Percentiles rank a stretch among this genome's conserved stretches.
These are phyloP conservation scores for Firmiana major DNA, from an alignment of 345 rosid species.

Conservation along the genomic window DNA sequence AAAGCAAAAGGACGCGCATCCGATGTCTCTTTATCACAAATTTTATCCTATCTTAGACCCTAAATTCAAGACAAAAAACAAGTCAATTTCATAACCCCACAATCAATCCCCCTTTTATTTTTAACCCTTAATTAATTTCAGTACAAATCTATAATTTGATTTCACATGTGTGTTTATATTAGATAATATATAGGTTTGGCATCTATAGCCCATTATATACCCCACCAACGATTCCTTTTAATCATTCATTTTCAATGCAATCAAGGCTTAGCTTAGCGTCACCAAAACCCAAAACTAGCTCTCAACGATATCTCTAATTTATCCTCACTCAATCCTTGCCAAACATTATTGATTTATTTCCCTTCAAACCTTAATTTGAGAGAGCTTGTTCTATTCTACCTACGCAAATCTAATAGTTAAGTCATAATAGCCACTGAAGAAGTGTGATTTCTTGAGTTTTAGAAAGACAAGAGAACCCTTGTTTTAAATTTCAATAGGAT, in stretches of 20 bases:
- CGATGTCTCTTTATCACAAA: slow-evolving; percentile 2
- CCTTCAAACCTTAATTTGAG: not conserved
- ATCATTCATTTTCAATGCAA: not conserved
- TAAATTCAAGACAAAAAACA: slow-evolving; percentile 12
- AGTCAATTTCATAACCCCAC: slow-evolving; percentile 25
- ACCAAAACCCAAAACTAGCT: not conserved
- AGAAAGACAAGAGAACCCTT: too few relatives aligned
- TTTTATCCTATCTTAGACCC: not conserved
- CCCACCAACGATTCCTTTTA: not conserved
- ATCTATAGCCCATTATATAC: not conserved
- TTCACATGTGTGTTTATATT: too few relatives aligned
- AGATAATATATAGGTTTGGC: not conserved
- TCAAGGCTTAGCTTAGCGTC: not conserved
- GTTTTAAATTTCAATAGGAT: too few relatives aligned
- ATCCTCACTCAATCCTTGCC: not conserved
- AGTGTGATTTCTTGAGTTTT: too few relatives aligned
- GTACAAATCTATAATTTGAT: not conserved
- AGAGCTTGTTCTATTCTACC: too few relatives aligned
- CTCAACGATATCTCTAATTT: not conserved
- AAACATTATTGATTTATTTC: not conserved
- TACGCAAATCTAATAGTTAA: too few relatives aligned
- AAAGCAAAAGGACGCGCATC: slow-evolving; percentile 2
- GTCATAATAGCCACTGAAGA: too few relatives aligned
- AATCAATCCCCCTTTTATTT: not conserved
- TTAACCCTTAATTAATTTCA: not conserved